phyloP scores from a whole-genome alignment of 176 grass and related monocot species.

The Ensete glaucum region DNA sequence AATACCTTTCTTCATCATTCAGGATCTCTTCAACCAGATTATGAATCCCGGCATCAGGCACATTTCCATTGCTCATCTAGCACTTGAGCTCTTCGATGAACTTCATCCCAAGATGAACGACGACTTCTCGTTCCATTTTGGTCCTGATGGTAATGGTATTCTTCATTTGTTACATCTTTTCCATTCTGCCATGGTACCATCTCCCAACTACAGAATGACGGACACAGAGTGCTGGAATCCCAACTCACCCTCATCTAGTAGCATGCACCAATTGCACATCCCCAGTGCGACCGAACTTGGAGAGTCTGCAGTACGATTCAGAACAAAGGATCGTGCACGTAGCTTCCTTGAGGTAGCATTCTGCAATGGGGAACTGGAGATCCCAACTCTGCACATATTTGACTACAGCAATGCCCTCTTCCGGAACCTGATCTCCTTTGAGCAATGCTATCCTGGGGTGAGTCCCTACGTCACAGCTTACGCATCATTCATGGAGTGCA shows the following conservation, averaged over 20 bases:
- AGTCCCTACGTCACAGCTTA: constrained; percentile 27
- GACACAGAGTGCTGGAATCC: constrained; percentile 22
- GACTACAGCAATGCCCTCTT: constrained; percentile 31
- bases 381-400: constrained; percentile 28
- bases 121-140: background rate
- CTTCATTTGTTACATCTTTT: constrained; percentile 43
- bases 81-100: constrained; percentile 40
- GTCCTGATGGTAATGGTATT: constrained; percentile 1
- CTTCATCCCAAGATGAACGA: constrained; percentile 13
- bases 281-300: constrained; percentile 29
- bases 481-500: constrained; percentile 29
- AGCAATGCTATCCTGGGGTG: constrained; percentile 28
- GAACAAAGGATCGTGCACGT: background rate
- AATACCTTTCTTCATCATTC: constrained; percentile 34
- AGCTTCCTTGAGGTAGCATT: constrained; percentile 34
- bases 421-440: constrained; percentile 35
- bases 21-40: constrained; percentile 12
- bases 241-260: constrained; percentile 27
- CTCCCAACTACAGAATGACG: constrained; percentile 14
- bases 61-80: constrained; percentile 22
- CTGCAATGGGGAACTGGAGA: constrained; percentile 34
- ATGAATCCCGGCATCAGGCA: background rate
- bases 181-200: constrained; percentile 37
- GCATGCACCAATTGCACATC: constrained; percentile 26
- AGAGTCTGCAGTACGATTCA: constrained; percentile 31